Evolutionary conservation across 2,329 filamentous ascomycete species (phyloP).

Genomic region (Ceratocystis variospora): DNA sequence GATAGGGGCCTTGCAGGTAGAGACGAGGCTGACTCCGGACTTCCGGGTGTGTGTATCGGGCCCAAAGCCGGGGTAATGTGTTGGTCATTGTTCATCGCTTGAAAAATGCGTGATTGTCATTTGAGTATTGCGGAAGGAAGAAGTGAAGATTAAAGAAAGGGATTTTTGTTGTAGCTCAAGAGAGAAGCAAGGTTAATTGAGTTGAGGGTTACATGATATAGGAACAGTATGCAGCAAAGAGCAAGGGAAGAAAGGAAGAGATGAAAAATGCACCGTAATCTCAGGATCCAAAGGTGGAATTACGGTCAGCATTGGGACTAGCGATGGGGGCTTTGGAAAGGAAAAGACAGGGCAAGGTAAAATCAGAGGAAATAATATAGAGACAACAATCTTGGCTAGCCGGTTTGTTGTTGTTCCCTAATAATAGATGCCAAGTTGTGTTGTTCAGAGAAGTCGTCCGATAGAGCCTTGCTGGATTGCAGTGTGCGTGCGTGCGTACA

Average conservation of each 20-base stretch:
- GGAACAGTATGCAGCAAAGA: not conserved
- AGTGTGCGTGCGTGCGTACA: not conserved
- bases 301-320: not conserved
- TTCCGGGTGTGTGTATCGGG: constrained; percentile 1
- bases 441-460: not conserved
- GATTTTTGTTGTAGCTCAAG: not conserved
- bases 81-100: constrained; percentile 13
- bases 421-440: not conserved
- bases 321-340: not conserved
- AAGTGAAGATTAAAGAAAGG: not conserved
- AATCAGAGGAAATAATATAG: not conserved
- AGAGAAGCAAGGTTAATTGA: not conserved
- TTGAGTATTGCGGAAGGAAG: not conserved
- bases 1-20: constrained; percentile 7
- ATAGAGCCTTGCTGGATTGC: not conserved
- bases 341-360: not conserved
- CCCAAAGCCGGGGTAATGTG: constrained; percentile 4
- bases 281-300: not conserved
- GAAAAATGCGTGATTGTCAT: not conserved
- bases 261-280: not conserved
- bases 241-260: not conserved
- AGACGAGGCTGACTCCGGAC: not conserved
- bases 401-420: not conserved
- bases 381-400: not conserved
- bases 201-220: constrained; percentile 8